Evolutionary conservation across 805 yeast genomes (phyloP).

Genomic region (Zygosaccharomyces pseudorouxii): DNA sequence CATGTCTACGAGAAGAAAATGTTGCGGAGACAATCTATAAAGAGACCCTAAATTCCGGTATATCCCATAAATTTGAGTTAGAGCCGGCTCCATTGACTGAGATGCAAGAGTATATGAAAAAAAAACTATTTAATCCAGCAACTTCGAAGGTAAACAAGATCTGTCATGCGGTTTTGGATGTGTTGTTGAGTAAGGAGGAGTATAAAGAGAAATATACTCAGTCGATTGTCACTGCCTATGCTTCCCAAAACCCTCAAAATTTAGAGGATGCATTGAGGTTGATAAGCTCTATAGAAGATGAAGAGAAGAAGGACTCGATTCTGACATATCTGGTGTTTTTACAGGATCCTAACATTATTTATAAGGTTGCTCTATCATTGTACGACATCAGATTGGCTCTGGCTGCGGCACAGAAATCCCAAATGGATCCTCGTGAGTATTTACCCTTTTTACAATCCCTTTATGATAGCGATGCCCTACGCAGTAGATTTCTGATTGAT

Average conservation of each 20-base stretch:
- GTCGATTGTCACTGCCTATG: conserved; percentile 83
- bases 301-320: conserved; percentile 52
- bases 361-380: conserved; percentile 71
- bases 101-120: conserved; percentile 41
- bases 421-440: conserved; percentile 96
- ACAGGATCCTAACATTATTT: conserved; percentile 80
- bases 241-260: conserved; percentile 86
- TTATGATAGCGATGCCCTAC: conserved; percentile 58
- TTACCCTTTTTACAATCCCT: conserved; percentile 83
- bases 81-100: conserved; percentile 34
- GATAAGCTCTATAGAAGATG: conserved; percentile 49
- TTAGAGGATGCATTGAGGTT: conserved; percentile 65
- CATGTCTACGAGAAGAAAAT: conserved; percentile 82
- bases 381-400: conserved; percentile 80
- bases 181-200: conserved; percentile 45
- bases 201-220: conserved; percentile 60
- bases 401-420: conserved; percentile 90
- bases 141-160: conserved; percentile 67
- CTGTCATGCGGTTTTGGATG: conserved; percentile 63
- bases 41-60: conserved; percentile 51
- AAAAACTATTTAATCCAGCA: conserved; percentile 36
- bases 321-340: conserved; percentile 85
- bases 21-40: conserved; percentile 75
- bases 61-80: conserved; percentile 27
- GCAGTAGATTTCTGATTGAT: conserved; percentile 75